Evolutionary conservation across 1,139 yeast species (phyloP).

Genomic region (Suhomyces kunorum): DNA sequence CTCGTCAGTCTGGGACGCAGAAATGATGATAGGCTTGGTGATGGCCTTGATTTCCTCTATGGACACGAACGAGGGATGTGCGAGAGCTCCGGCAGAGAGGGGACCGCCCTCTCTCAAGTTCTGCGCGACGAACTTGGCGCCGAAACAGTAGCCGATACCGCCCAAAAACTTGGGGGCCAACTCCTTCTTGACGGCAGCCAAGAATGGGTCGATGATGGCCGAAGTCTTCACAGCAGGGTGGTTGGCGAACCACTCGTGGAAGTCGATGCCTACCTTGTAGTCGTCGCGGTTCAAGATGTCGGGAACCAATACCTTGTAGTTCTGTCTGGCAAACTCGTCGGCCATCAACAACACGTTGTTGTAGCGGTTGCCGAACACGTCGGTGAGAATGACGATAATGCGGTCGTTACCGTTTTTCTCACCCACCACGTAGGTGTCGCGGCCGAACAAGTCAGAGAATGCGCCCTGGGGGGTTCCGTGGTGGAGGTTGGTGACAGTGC

Average conservation of each 20-base stretch:
- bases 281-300: conserved; percentile 69
- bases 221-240: conserved; percentile 53
- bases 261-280: conserved; percentile 26
- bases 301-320: conserved; percentile 70
- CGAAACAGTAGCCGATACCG: conserved; percentile 81
- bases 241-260: conserved; percentile 51
- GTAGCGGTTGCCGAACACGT: conserved; percentile 62
- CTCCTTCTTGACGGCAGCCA: conserved; percentile 44
- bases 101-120: conserved; percentile 50
- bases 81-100: conserved; percentile 65
- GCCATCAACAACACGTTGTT: conserved; percentile 64
- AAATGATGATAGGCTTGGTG: conserved; percentile 59
- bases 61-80: conserved; percentile 76
- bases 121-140: conserved; percentile 68
- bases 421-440: conserved; percentile 60
- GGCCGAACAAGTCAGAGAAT: conserved; percentile 42
- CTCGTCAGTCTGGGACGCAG: conserved; percentile 71
- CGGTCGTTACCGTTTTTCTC: conserved; percentile 38
- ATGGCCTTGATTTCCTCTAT: conserved; percentile 64
- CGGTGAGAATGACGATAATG: conserved; percentile 65
- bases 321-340: conserved; percentile 59
- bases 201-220: conserved; percentile 42
- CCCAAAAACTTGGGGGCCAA: conserved; percentile 54
- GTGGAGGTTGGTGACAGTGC: conserved; percentile 45
- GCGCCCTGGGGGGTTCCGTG: conserved; percentile 55